Evolutionary conservation across 192 early-diverging fungal species (phyloP), one percentile per base, ranked within the genome.

Genomic region (Allomyces arbusculus): DNA sequence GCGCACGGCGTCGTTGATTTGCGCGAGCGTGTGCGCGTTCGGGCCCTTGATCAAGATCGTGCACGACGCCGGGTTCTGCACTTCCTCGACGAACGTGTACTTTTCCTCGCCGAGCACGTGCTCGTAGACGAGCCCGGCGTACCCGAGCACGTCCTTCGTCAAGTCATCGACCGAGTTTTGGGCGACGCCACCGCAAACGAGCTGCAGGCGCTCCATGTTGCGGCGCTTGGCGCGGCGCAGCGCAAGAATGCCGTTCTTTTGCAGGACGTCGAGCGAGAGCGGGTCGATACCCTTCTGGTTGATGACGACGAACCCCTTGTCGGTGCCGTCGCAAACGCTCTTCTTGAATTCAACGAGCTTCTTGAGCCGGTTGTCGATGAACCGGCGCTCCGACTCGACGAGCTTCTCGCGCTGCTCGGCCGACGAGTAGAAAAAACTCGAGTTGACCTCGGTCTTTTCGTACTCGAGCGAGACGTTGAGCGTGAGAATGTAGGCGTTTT

Each of bases 241-340:
- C 11, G 92, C 94, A 61, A 99, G 71, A 75, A 99, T 97, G 65
- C 82, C 82, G 71, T 97, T 85, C 82, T 97, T 97, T 68, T 91
- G 91, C 69, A 99, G 79, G 23, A 97, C 80, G 77, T 99, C 96
- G 64, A 99, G 80, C 66, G 91, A 93, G 63, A 99, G 78, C 23
- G 96, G 96, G 70, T 99, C 96, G 68, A 99, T 94, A 63, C 96
- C 96, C 83, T 99, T 99, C 74, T 99, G 96, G 83, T 99, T 99
- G 74, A 99, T 86, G 61, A 99, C 79, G 22, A 97, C 91, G 74
- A 99, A 99, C 55, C 90, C 88, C 74, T 90, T 87, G 72, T 88
- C 80, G 45, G 76, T 81, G 23, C 85, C 87, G 55, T 80, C 79
- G 83, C 91, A 94, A 28, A 99, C 90, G n/a, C 76, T 71, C 73